These are phyloP conservation scores for Neurospora discreta DNA, from an alignment of 495 filamentous ascomycete species.

Conservation along the genomic window DNA sequence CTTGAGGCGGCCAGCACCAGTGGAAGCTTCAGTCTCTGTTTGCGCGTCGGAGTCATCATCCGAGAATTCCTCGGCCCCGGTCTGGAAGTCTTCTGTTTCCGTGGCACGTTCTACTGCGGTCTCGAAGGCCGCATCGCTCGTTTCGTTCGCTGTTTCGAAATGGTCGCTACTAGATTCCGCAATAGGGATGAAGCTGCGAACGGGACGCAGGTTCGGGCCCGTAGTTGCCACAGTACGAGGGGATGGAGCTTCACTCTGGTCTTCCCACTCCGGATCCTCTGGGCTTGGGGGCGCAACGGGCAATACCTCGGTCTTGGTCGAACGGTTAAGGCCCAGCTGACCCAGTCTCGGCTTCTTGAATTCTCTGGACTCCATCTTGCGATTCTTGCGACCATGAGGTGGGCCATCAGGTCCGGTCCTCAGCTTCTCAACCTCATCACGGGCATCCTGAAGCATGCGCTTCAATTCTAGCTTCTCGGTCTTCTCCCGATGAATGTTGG, in stretches of 20 bases:
- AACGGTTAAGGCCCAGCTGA: conserved; percentile 67
- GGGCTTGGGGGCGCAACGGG: conserved; percentile 26
- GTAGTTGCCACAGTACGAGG: conserved; percentile 11
- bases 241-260: conserved; percentile 36
- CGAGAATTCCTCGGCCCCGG: conserved; percentile 71
- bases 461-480: conserved; percentile 93
- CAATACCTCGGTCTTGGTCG: conserved; percentile 57
- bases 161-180: conserved; percentile 39
- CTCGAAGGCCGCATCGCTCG: conserved; percentile 76
- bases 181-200: conserved; percentile 17
- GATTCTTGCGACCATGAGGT: conserved; percentile 58
- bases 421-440: conserved; percentile 79
- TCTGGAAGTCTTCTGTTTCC: conserved; percentile 92
- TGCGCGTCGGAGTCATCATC: conserved; percentile 74
- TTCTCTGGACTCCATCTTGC: conserved; percentile 57
- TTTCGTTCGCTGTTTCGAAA: conserved; percentile 80
- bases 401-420: conserved; percentile 46
- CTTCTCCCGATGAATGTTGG: conserved; percentile 92
- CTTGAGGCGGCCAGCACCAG: conserved; percentile 31
- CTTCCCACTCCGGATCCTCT: conserved; percentile 85
- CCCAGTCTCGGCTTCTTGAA: conserved; percentile 71
- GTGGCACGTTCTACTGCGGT: conserved; percentile 72
- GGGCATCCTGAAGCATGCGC: conserved; percentile 88
- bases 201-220: conserved; percentile 5
- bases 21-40: conserved; percentile 54